These are phyloP conservation scores for Lipomyces chichibuensis DNA, from an alignment of 805 yeast genomes.

Conservation along the genomic window DNA sequence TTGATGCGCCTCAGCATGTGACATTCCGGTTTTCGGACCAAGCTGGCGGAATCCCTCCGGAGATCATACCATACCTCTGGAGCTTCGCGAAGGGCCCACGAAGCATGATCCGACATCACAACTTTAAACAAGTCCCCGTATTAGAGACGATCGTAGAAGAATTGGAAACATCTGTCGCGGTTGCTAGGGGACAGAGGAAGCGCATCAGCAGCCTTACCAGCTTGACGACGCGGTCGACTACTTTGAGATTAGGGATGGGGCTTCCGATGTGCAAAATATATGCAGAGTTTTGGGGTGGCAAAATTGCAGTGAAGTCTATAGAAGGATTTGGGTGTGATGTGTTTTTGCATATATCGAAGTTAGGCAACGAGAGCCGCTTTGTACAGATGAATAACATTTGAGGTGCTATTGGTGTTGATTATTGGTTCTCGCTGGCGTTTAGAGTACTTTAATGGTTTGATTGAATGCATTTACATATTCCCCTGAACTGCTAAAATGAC, in stretches of 20 bases:
- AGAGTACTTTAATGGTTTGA: neutral
- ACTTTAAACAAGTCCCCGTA: constrained; percentile 41
- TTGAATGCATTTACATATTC: neutral
- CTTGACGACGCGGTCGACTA: constrained; percentile 71
- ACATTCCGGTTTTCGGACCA: constrained; percentile 81
- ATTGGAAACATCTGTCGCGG: constrained; percentile 34
- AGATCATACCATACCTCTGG: constrained; percentile 70
- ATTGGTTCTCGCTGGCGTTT: neutral
- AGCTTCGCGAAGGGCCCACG: constrained; percentile 56
- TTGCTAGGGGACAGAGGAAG: constrained; percentile 53
- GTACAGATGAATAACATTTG: constrained; percentile 18
- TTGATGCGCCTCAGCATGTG: constrained; percentile 66
- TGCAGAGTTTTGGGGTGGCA: constrained; percentile 97
- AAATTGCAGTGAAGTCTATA: constrained; percentile 74
- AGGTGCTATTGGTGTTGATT: neutral
- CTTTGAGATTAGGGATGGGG: constrained; percentile 80
- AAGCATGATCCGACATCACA: constrained; percentile 39
- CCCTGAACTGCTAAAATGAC: neutral
- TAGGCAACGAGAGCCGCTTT: constrained; percentile 54
- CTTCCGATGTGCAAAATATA: constrained; percentile 84
- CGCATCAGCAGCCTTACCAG: constrained; percentile 64
- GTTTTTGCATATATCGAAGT: constrained; percentile 72
- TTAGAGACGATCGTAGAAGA: constrained; percentile 43
- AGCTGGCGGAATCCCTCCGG: constrained; percentile 81
- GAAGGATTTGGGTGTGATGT: constrained; percentile 95